phyloP scores from a whole-genome alignment of 2,329 filamentous ascomycete species.

The Fusarium bactridioides region DNA sequence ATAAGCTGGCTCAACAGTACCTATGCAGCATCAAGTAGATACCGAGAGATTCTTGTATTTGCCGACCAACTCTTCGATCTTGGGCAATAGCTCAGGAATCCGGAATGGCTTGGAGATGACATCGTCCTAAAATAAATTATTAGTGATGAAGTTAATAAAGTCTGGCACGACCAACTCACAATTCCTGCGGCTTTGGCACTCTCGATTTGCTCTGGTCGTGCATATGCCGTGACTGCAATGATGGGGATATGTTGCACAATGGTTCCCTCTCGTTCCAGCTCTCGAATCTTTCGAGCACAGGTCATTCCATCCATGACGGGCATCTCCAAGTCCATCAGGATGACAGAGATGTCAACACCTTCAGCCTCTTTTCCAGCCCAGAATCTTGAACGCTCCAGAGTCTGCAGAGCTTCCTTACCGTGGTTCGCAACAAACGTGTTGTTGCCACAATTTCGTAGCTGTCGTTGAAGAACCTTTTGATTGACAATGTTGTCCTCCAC shows the following conservation, averaged over 20 bases:
- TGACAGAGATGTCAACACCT: constrained; percentile 67
- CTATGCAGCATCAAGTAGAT: constrained; percentile 9
- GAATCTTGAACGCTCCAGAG: constrained; percentile 63
- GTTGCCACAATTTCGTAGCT: constrained; percentile 68
- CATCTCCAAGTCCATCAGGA: constrained; percentile 86
- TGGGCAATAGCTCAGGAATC: constrained; percentile 74
- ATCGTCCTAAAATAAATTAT: constrained; percentile 61
- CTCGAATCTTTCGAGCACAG: constrained; percentile 73
- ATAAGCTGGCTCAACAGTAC: background rate
- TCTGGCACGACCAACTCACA: constrained; percentile 55
- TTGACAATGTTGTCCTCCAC: constrained; percentile 76
- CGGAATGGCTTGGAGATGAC: constrained; percentile 83
- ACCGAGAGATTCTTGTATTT: constrained; percentile 50
- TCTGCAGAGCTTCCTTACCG: constrained; percentile 68
- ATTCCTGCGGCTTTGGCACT: constrained; percentile 77
- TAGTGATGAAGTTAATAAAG: background rate
- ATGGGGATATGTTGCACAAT: constrained; percentile 75
- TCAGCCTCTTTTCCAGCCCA: constrained; percentile 59
- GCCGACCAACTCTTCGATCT: constrained; percentile 66
- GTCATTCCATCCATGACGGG: constrained; percentile 84
- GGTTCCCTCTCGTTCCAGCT: constrained; percentile 68
- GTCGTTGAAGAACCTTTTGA: constrained; percentile 68
- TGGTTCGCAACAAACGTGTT: constrained; percentile 70
- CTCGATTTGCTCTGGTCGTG: constrained; percentile 75
- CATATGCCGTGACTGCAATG: constrained; percentile 85